Conservation (phyloP, 208 protist species). For the Herpetomonas tarakana region DNA sequence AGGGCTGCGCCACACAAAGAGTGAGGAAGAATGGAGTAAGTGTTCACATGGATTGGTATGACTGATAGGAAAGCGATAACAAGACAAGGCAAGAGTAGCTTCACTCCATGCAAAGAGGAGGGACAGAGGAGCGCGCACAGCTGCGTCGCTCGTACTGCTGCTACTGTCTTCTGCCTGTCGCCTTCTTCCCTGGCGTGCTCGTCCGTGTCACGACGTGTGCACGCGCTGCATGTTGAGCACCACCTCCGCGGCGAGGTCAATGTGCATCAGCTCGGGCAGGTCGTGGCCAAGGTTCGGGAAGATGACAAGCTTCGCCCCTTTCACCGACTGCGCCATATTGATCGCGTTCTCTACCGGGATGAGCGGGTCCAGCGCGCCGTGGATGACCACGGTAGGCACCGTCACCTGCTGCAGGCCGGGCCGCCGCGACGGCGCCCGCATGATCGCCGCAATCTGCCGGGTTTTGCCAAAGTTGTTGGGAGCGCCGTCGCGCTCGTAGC, state of each 20-base stretch:
- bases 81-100: too few relatives aligned
- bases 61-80: too few relatives aligned
- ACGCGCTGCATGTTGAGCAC: conserved; percentile 33
- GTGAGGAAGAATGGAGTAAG: too few relatives aligned
- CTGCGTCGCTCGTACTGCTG: too few relatives aligned
- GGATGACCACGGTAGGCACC: conserved; percentile 55
- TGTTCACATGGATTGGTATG: too few relatives aligned
- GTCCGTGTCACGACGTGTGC: too few relatives aligned
- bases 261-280: conserved; percentile 34
- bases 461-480: conserved; percentile 21
- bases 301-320: conserved; percentile 60
- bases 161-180: too few relatives aligned
- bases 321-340: conserved; percentile 42
- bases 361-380: conserved; percentile 58
- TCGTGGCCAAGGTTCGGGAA: conserved; percentile 63
- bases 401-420: conserved; percentile 34
- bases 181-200: too few relatives aligned
- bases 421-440: conserved; percentile 42
- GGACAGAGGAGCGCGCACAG: too few relatives aligned
- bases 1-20: too few relatives aligned
- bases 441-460: conserved; percentile 60
- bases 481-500: conserved; percentile 19
- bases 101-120: too few relatives aligned
- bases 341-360: conserved; percentile 65
- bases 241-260: conserved; percentile 45